Percentiles rank a stretch among this genome's conserved stretches.
These are phyloP conservation scores for Aspergillus sp. DNA, from an alignment of 2,329 filamentous ascomycete genomes.

Conservation along the genomic window DNA sequence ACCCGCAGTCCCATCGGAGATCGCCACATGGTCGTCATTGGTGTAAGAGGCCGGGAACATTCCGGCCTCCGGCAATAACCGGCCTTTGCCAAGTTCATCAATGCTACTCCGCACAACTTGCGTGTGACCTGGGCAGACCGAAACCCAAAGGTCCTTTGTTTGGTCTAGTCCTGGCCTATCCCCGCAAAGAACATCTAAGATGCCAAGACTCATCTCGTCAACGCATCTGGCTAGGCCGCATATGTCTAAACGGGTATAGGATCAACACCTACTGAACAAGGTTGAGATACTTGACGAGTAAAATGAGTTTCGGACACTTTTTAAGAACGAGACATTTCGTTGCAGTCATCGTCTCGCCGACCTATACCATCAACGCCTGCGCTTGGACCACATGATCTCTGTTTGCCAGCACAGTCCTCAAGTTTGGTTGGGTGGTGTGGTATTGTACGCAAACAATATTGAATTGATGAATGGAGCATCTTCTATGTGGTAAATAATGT, in stretches of 20 bases:
- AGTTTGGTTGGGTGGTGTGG: not conserved
- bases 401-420: not conserved
- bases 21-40: constrained; percentile 22
- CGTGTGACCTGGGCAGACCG: not conserved
- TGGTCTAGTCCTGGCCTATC: not conserved
- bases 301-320: no score
- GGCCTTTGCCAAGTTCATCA: constrained; percentile 18
- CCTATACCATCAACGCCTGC: not conserved
- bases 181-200: not conserved
- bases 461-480: not conserved
- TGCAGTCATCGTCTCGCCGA: not conserved
- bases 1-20: constrained; percentile 11
- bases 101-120: not conserved
- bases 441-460: not conserved
- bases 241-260: no score
- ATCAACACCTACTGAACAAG: no score
- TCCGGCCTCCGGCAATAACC: constrained; percentile 42
- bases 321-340: no score
- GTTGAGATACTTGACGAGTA: no score
- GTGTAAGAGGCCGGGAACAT: constrained; percentile 42
- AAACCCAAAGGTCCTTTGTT: not conserved
- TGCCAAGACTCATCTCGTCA: not conserved
- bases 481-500: constrained; percentile 15
- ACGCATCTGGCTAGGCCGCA: no score
- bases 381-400: not conserved